Conservation (phyloP, 495 filamentous ascomycete genomes). For the Penicillium longicatenatum region DNA sequence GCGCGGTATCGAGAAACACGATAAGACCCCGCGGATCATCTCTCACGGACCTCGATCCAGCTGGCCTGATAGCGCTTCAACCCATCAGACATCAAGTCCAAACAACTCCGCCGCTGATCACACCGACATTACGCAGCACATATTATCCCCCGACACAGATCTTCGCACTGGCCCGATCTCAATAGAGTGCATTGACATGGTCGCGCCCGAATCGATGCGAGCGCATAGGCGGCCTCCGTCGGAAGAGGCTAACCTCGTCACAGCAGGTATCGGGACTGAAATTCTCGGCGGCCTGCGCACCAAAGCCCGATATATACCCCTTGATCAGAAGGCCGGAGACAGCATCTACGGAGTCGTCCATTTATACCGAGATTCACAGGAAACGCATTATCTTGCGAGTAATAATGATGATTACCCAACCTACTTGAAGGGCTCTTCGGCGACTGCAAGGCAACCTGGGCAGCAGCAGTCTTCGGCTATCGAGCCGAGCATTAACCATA, state of each 20-base stretch:
- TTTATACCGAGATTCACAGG: constrained; percentile 82
- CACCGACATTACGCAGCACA: constrained; percentile 10
- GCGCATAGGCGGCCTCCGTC: constrained; percentile 11
- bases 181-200: constrained; percentile 72
- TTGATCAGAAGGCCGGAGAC: constrained; percentile 75
- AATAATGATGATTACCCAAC: constrained; percentile 43
- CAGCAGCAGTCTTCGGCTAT: constrained; percentile 4
- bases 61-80: background rate
- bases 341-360: constrained; percentile 93
- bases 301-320: constrained; percentile 76
- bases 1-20: background rate
- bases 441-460: constrained; percentile 34
- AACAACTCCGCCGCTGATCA: background rate
- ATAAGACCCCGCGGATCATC: background rate
- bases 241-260: constrained; percentile 38
- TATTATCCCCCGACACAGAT: constrained; percentile 45
- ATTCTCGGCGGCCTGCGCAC: constrained; percentile 61
- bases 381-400: constrained; percentile 55
- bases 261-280: constrained; percentile 52
- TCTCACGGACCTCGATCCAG: background rate
- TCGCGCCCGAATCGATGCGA: constrained; percentile 31
- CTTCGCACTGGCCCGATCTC: constrained; percentile 64
- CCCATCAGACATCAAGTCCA: background rate
- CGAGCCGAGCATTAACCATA: background rate
- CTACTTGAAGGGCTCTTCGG: constrained; percentile 45